Evolutionary conservation across 306 rosid species (phyloP), one percentile per base, ranked within the genome.

Genomic region (Cicer chorassanicum): DNA sequence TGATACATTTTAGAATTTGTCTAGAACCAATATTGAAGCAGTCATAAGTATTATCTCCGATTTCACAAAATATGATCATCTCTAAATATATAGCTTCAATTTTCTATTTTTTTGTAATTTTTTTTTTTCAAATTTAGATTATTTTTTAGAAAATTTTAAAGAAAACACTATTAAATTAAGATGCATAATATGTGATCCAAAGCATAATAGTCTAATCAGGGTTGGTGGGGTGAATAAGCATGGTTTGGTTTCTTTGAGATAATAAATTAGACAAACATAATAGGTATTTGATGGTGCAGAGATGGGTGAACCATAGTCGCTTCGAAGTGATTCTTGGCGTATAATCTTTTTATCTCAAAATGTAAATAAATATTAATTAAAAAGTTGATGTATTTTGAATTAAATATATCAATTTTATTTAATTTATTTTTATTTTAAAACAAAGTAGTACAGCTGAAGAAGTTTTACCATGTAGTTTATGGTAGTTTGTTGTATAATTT

Each of bases 161-260:
- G 53, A 48, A 45, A 6, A 45, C 9, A 49, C n/a, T 13, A n/a
- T n/a, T 49, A 14, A 24, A 24, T 24, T 24, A 24, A 24, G 34
- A 12, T 12, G 5, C 16, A 29, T 59, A 41, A 29, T 34, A 29
- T 59, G 42, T 59, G 16, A 29, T 59, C 10, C 42, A 59, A 59
- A 59, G 64, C 40, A 57, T 55, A 55, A 55, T 19, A 8, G n/a
- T 55, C 38, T 19, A 55, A 55, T 19, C 61, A 19, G 34, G 34
- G 6, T 55, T 18, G 61, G 24, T 57, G 41, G 39, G 4, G 65
- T 54, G 34, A 54, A 16, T 54, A 54, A 16, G 59, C 41, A 11
- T 59, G 65, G 43, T 29, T 59, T 59, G 65, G 43, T 29, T 59
- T 59, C 65, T 59, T 59, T 29, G 9, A 59, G 42, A 34, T 59